These are phyloP conservation scores for Cornus suecica DNA, from an alignment of 148 eudicot genomes.

Conservation along the genomic window DNA sequence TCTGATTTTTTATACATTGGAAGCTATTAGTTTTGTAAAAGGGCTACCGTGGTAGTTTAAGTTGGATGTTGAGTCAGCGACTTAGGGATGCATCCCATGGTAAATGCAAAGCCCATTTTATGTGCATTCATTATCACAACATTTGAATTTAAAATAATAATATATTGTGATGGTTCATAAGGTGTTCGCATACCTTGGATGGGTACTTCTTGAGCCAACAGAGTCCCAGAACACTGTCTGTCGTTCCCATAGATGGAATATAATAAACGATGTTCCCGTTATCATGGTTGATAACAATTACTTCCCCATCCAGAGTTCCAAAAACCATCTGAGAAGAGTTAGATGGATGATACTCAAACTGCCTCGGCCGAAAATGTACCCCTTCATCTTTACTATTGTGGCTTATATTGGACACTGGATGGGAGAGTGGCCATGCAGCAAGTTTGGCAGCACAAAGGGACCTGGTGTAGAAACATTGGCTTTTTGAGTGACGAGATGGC, in stretches of 20 bases:
- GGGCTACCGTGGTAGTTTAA: neutral
- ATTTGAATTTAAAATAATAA: neutral
- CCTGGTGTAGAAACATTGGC: slow-evolving; percentile 42
- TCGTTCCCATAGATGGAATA: slow-evolving; percentile 42
- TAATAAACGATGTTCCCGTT: slow-evolving; percentile 42
- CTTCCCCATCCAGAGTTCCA: slow-evolving; percentile 84
- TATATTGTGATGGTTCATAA: neutral
- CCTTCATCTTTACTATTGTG: slow-evolving; percentile 33
- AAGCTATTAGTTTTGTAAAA: neutral
- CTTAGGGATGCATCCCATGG: neutral
- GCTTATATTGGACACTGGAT: slow-evolving; percentile 41
- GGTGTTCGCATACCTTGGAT: slow-evolving; percentile 50
- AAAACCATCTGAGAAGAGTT: slow-evolving; percentile 69
- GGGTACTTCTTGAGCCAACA: slow-evolving; percentile 81
- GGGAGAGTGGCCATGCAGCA: slow-evolving; percentile 52
- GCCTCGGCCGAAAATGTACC: slow-evolving; percentile 64
- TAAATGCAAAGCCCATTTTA: neutral
- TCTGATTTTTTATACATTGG: too few relatives aligned
- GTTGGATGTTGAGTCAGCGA: neutral
- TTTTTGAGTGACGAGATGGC: slow-evolving; percentile 24
- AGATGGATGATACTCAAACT: slow-evolving; percentile 82
- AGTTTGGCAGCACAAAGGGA: slow-evolving; percentile 74
- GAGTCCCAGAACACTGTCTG: slow-evolving; percentile 62
- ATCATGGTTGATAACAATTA: slow-evolving; percentile 72
- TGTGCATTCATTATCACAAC: neutral